Base-by-base conservation (phyloP, 2,329 filamentous ascomycete genomes). In the Curvularia hawaiiensis region DNA sequence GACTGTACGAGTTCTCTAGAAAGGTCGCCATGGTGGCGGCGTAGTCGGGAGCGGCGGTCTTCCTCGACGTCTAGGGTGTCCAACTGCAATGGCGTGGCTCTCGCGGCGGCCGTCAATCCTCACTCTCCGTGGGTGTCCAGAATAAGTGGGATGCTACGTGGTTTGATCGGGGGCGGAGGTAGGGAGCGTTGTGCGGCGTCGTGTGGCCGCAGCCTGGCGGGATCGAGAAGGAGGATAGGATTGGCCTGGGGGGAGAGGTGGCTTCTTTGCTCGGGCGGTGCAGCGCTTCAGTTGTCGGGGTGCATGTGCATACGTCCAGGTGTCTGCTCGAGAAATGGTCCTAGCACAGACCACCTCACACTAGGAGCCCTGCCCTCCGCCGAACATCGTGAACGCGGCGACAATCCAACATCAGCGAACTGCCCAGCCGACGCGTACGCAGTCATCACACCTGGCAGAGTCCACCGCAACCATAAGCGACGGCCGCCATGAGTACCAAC, bases 1-100 rank as follows among this genome's bases (percentile, higher is more conserved):
- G 82, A 80, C 92, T 97, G 85, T 98, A 99, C 66, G 95, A 86
- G 78, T 91, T 90, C 77, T 99, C 95, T 63, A 98, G 86, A 78
- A 96, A 98, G 68, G 90, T 90, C 80, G 94, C 90, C 94, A 98
- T 99, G 79, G 68, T 90, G 84, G 75, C 61, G 51, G 61, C 31
- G 20, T 58, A 54, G 54, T 31, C 40, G 33, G 39, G 56, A 22
- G 50, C 18, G 33, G 50, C 56, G 35, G 50, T 58, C 35, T 20
- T 35, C 47, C 49, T 43, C 41, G 54, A 44, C 44, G 2, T 53
- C 30, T 45, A 39, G 50, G 54, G 33, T 59, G 24, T 62, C 59
- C 51, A 40, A 60, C 61, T 60, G 60, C 68, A 68, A 65, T 70
- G 59, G 64, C 62, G 58, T 64, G 63, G 60, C 58, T 66, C 62